These are phyloP conservation scores for Echinosophora koreensis DNA, from an alignment of 306 rosid genomes.

Conservation along the genomic window DNA sequence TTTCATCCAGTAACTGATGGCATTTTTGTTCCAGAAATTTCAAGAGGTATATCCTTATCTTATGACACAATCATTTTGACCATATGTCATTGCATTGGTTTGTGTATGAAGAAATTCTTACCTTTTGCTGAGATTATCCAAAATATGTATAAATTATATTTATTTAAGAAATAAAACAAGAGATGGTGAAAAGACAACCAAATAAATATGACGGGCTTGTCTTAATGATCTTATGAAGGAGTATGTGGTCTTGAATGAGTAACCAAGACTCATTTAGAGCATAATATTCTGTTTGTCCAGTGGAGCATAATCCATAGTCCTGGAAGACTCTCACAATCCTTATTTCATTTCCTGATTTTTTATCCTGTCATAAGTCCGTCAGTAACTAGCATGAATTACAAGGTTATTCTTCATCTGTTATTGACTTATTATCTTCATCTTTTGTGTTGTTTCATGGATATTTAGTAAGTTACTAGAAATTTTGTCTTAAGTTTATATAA, in stretches of 20 bases:
- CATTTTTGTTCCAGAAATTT: slow-evolving; percentile 70
- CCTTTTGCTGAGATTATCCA: not conserved
- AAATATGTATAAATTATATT: not conserved
- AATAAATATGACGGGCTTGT: not conserved
- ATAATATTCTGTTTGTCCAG: not conserved
- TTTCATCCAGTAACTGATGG: slow-evolving; percentile 51
- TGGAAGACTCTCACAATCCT: not conserved
- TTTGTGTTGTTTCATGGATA: not conserved
- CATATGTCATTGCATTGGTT: not conserved
- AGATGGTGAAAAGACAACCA: not conserved
- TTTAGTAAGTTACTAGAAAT: not conserved
- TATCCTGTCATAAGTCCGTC: no score
- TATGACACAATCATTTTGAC: not conserved
- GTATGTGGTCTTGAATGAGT: not conserved
- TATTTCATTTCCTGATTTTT: not conserved
- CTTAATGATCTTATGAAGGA: not conserved
- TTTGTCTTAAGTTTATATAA: not conserved
- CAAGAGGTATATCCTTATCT: slow-evolving; percentile 65
- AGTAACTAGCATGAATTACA: not conserved
- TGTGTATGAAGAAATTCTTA: not conserved
- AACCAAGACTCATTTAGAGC: not conserved
- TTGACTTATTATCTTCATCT: not conserved
- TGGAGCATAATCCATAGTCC: not conserved
- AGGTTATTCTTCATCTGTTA: not conserved
- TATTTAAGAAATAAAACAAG: not conserved